Conservation (phyloP, 2,329 filamentous ascomycete genomes). For the Coniochaeta sp. region DNA sequence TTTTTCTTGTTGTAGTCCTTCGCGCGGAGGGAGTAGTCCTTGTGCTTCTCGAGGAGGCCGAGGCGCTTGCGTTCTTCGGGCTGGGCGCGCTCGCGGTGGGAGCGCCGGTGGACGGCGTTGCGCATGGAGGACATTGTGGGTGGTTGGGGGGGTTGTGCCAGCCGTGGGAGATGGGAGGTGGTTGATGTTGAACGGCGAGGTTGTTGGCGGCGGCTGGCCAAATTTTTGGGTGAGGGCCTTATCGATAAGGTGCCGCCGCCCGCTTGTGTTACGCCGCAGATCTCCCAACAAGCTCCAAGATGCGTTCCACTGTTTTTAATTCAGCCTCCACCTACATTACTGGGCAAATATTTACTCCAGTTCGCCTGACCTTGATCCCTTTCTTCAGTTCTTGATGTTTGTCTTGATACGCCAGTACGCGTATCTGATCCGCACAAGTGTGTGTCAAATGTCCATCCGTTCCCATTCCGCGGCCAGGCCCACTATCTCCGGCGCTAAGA, state of each 20-base stretch:
- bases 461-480: neutral
- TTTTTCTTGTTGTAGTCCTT: conserved; percentile 63
- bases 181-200: neutral
- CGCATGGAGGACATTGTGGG: conserved; percentile 16
- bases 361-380: too few relatives aligned
- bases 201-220: neutral
- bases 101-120: conserved; percentile 29
- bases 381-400: too few relatives aligned
- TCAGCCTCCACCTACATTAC: neutral
- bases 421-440: too few relatives aligned
- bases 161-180: neutral
- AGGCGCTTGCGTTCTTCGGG: conserved; percentile 76
- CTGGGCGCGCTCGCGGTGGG: conserved; percentile 86
- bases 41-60: conserved; percentile 93
- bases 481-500: neutral
- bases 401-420: too few relatives aligned
- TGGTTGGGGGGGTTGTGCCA: conserved; percentile 2
- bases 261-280: neutral
- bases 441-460: too few relatives aligned
- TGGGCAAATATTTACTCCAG: too few relatives aligned
- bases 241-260: conserved; percentile 3
- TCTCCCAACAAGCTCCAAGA: neutral
- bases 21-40: conserved; percentile 63
- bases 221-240: neutral
- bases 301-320: neutral